phyloP scores from a whole-genome alignment of 2,329 filamentous ascomycete genomes.

The Monilinia aucupariae region DNA sequence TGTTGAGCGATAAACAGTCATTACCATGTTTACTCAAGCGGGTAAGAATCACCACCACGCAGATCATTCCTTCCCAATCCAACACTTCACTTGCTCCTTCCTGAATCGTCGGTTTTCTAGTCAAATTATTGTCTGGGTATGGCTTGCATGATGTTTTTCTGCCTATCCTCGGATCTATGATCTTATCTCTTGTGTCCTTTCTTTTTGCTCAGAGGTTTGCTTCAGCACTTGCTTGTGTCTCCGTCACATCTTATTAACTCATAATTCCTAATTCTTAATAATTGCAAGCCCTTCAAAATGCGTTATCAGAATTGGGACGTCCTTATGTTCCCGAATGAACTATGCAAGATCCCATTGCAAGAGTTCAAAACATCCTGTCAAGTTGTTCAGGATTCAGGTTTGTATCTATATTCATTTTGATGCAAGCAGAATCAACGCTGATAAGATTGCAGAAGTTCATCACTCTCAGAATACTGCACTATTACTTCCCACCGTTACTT shows the following conservation, averaged over 20 bases:
- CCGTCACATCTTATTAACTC: slow-evolving; percentile 2
- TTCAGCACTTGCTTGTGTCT: slow-evolving; percentile 15
- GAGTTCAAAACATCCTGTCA: slow-evolving; percentile 79
- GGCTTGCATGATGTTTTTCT: not conserved
- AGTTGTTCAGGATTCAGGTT: slow-evolving; percentile 49
- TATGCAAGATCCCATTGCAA: slow-evolving; percentile 64
- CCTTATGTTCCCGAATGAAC: slow-evolving; percentile 64
- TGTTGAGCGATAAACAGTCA: not conserved
- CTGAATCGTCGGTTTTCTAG: not conserved
- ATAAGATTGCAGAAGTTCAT: not conserved
- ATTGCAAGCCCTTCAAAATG: slow-evolving; percentile 46
- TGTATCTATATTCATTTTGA: not conserved
- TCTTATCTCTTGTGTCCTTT: not conserved
- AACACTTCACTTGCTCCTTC: not conserved
- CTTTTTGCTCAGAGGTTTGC: slow-evolving; percentile 14
- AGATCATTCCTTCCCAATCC: slow-evolving; percentile 2
- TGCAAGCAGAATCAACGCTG: not conserved
- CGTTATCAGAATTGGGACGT: slow-evolving; percentile 84
- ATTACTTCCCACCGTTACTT: slow-evolving; percentile 59
- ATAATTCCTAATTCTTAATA: slow-evolving; percentile 5
- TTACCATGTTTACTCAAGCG: not conserved
- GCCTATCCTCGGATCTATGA: not conserved
- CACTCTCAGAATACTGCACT: not conserved
- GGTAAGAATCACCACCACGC: not conserved
- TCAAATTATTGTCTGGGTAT: not conserved